Conservation (phyloP, 2,329 filamentous ascomycete genomes). For the Colletotrichum sp. region DNA sequence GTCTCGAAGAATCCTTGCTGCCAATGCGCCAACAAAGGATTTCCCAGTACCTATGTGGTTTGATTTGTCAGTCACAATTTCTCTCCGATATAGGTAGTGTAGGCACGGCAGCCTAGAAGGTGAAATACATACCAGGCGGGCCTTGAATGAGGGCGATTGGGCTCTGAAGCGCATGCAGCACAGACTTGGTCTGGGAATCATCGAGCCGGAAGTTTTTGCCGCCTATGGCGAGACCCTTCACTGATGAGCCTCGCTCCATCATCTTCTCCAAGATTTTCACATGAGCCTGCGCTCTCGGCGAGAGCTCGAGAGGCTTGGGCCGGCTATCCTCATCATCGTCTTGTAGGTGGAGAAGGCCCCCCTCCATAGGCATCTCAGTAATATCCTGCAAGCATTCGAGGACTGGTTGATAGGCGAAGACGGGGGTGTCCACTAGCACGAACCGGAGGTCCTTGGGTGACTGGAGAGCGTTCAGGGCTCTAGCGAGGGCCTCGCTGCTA, state of each 20-base stretch:
- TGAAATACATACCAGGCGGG: slow-evolving; percentile 62
- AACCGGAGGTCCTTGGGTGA: slow-evolving; percentile 44
- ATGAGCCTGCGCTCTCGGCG: not conserved
- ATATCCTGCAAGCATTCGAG: slow-evolving; percentile 63
- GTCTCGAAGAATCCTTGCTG: slow-evolving; percentile 61
- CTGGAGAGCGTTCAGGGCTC: slow-evolving; percentile 51
- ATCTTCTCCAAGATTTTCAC: not conserved
- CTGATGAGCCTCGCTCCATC: not conserved
- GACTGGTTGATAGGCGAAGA: slow-evolving; percentile 74
- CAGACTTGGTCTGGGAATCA: slow-evolving; percentile 59
- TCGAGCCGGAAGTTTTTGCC: slow-evolving; percentile 19
- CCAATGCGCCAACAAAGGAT: slow-evolving; percentile 72
- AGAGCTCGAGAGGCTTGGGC: not conserved
- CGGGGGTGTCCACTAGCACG: slow-evolving; percentile 65
- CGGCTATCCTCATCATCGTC: not conserved
- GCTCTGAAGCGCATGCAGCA: slow-evolving; percentile 58
- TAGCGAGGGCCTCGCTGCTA: slow-evolving; percentile 48
- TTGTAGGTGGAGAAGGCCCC: slow-evolving; percentile 46
- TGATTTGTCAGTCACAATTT: not conserved
- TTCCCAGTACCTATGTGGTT: slow-evolving; percentile 70
- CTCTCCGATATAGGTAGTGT: not conserved
- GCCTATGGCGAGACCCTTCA: not conserved
- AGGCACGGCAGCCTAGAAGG: not conserved
- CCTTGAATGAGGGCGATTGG: slow-evolving; percentile 71
- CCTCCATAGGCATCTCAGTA: slow-evolving; percentile 59